Conservation (phyloP, 352 stramenopile genomes). For the Phytophthora hybrid region DNA sequence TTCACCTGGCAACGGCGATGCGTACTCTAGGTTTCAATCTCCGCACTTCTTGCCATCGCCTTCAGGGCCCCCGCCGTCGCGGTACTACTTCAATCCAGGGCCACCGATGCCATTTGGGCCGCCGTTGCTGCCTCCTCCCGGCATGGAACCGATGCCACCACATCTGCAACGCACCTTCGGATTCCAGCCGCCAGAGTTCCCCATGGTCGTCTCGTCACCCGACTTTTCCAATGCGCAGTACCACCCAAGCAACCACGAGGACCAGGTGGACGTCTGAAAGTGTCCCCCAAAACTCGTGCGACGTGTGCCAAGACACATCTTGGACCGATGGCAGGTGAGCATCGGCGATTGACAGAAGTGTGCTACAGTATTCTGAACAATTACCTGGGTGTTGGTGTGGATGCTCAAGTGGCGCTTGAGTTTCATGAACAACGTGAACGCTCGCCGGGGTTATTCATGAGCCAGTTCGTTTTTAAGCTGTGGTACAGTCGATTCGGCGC, state of each 20-base stretch:
- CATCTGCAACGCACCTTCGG: constrained; percentile 18
- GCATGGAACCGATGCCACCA: constrained; percentile 14
- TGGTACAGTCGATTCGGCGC: constrained; percentile 92
- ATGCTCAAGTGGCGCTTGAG: constrained; percentile 90
- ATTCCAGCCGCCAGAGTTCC: constrained; percentile 28
- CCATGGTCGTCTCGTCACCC: constrained; percentile 44
- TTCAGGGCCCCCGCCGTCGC: constrained; percentile 34
- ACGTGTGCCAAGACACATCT: constrained; percentile 16
- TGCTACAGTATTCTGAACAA: constrained; percentile 82
- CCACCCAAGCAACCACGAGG: constrained; percentile 24
- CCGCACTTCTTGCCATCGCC: constrained; percentile 25
- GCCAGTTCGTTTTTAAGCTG: constrained; percentile 92
- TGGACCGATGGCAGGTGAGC: constrained; percentile 81
- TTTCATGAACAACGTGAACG: constrained; percentile 92
- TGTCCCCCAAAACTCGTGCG: too few relatives aligned
- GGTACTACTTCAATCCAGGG: constrained; percentile 60
- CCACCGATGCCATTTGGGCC: constrained; percentile 19
- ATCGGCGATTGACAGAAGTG: constrained; percentile 69
- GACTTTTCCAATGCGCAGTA: constrained; percentile 41
- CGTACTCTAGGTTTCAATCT: constrained; percentile 37
- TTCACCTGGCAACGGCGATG: constrained; percentile 43
- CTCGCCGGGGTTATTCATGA: constrained; percentile 90
- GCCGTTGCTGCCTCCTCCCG: constrained; percentile 23
- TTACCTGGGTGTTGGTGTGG: constrained; percentile 88
- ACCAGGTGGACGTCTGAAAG: constrained; percentile 29